Conservation (phyloP, 108 stramenopile species). For the Nitzschia palea region DNA sequence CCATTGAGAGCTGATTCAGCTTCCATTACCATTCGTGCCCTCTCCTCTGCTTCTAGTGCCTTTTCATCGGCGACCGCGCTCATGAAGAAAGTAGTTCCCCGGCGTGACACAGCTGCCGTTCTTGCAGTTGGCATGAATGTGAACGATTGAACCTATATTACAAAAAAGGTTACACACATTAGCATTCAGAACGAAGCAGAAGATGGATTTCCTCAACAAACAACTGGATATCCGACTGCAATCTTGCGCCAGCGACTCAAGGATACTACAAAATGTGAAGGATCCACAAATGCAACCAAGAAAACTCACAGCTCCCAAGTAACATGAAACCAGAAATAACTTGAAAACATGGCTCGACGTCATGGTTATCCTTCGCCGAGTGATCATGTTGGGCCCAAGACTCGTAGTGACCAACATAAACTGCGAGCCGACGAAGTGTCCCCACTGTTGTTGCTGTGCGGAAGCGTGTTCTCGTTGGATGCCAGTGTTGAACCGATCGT, state of each 20-base stretch:
- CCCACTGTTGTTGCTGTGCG: too few relatives aligned
- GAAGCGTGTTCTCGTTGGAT: too few relatives aligned
- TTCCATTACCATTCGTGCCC: constrained; percentile 44
- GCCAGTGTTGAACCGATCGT: background rate
- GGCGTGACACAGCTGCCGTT: background rate
- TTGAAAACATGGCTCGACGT: constrained; percentile 1
- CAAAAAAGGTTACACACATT: background rate
- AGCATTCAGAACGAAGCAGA: too few relatives aligned
- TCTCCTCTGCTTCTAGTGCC: constrained; percentile 34
- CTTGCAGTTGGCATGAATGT: constrained; percentile 16
- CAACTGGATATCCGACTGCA: too few relatives aligned
- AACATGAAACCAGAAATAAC: constrained; percentile 20
- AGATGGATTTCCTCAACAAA: too few relatives aligned
- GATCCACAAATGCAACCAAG: background rate
- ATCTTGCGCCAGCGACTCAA: too few relatives aligned
- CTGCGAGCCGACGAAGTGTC: background rate
- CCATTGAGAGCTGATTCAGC: background rate
- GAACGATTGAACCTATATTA: constrained; percentile 36
- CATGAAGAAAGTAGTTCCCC: constrained; percentile 31
- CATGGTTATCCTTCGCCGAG: constrained; percentile 1
- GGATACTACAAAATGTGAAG: too few relatives aligned
- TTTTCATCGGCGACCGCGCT: constrained; percentile 43
- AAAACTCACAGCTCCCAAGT: constrained; percentile 29
- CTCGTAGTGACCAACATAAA: background rate
- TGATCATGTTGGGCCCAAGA: background rate